Conservation (phyloP, 2,329 filamentous ascomycete species). For the Boeremia lycopersici region DNA sequence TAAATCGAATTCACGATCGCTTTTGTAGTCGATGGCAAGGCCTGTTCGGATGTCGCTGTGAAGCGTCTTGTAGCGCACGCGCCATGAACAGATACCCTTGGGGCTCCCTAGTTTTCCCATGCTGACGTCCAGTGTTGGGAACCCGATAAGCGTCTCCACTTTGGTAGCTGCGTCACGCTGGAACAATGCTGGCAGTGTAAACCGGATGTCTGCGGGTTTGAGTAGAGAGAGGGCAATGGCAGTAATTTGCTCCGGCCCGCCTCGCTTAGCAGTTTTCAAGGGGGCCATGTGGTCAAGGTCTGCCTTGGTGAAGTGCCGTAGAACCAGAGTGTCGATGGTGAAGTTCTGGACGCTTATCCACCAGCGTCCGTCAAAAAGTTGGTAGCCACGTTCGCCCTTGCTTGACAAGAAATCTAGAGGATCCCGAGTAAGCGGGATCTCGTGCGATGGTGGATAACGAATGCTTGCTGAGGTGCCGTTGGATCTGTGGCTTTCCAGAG, state of each 20-base stretch:
- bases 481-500: conserved; percentile 8
- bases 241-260: conserved; percentile 15
- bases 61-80: conserved; percentile 36
- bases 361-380: conserved; percentile 62
- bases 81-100: conserved; percentile 20
- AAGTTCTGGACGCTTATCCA: conserved; percentile 58
- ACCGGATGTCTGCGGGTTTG: conserved; percentile 28
- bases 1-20: background rate
- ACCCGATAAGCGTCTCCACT: conserved; percentile 26
- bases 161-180: conserved; percentile 18
- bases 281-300: conserved; percentile 20
- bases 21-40: background rate
- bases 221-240: conserved; percentile 22
- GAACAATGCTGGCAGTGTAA: conserved; percentile 34
- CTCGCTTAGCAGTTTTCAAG: background rate
- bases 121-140: conserved; percentile 32
- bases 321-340: conserved; percentile 35
- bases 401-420: background rate
- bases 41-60: conserved; percentile 13
- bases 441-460: conserved; percentile 20
- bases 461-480: background rate
- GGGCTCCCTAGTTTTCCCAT: conserved; percentile 17
- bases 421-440: conserved; percentile 1
- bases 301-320: conserved; percentile 44
- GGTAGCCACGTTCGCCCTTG: conserved; percentile 30